Conservation (phyloP, 2,329 filamentous ascomycete species). For the Aspergillus clavatus region DNA sequence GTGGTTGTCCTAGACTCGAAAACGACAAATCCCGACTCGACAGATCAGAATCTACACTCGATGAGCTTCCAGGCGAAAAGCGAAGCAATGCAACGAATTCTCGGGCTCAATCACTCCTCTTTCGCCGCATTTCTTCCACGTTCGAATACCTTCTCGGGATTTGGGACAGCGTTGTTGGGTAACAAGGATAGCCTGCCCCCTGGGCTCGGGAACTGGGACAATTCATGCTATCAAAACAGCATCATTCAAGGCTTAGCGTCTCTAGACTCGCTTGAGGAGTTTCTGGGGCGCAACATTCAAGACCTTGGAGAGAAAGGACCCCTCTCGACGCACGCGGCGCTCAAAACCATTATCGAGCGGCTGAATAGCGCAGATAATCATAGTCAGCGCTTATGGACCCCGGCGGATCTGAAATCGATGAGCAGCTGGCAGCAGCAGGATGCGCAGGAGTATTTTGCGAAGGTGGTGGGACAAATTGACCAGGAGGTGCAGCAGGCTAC, state of each 20-base stretch:
- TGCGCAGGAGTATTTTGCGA: slow-evolving; percentile 94
- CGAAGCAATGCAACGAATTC: slow-evolving; percentile 58
- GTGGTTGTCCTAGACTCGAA: slow-evolving; percentile 48
- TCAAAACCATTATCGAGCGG: slow-evolving; percentile 63
- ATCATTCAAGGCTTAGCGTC: slow-evolving; percentile 81
- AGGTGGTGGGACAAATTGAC: slow-evolving; percentile 78
- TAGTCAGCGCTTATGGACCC: slow-evolving; percentile 76
- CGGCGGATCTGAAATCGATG: slow-evolving; percentile 78
- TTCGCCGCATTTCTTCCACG: slow-evolving; percentile 56
- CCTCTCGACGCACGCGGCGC: slow-evolving; percentile 48
- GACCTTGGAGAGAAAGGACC: slow-evolving; percentile 33
- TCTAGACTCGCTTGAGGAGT: slow-evolving; percentile 63
- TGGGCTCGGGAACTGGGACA: slow-evolving; percentile 86
- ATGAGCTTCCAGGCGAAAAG: slow-evolving; percentile 53
- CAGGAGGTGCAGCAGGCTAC: slow-evolving; percentile 61
- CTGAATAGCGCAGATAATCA: slow-evolving; percentile 67
- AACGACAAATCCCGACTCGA: slow-evolving; percentile 38
- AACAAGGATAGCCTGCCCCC: slow-evolving; percentile 35
- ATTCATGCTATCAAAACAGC: slow-evolving; percentile 97
- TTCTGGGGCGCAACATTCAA: slow-evolving; percentile 50
- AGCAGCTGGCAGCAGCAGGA: slow-evolving; percentile 95
- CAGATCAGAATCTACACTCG: slow-evolving; percentile 37
- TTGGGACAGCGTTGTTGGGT: slow-evolving; percentile 45
- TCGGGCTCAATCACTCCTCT: slow-evolving; percentile 57
- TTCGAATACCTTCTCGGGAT: slow-evolving; percentile 50